Evolutionary conservation across 164 flowering plant genomes (phyloP).

Genomic region (Magnolia kwangsiensis): DNA sequence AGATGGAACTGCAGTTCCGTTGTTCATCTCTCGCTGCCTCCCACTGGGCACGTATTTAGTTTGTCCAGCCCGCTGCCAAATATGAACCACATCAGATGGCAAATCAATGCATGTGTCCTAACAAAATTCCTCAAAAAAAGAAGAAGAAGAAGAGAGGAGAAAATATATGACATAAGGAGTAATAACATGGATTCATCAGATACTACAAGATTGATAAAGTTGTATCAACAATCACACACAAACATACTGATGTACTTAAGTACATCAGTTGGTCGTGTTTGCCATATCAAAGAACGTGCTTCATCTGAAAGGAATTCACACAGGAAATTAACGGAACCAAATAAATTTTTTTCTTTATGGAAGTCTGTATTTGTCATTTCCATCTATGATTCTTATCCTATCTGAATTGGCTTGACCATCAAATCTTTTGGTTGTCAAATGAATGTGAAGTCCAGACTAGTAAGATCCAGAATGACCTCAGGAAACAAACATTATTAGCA

Average conservation of each 20-base stretch:
- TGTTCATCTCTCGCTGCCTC: constrained; percentile 33
- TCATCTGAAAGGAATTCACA: not conserved
- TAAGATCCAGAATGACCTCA: no score
- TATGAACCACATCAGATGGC: not conserved
- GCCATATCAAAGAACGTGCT: not conserved
- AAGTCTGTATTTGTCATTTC: not conserved
- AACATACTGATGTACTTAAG: no score
- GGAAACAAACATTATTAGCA: not conserved
- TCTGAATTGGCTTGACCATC: no score
- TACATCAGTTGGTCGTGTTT: no score
- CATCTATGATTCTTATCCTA: no score
- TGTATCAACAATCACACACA: no score
- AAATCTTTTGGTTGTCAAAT: no score
- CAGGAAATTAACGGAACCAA: not conserved
- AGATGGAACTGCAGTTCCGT: constrained; percentile 34
- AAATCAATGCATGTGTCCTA: not conserved
- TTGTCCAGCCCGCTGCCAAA: constrained; percentile 38
- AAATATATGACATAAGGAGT: not conserved
- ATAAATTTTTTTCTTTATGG: not conserved
- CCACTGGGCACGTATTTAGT: constrained; percentile 50
- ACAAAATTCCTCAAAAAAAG: no score
- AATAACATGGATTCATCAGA: not conserved
- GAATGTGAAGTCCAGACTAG: no score
- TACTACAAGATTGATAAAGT: no score
- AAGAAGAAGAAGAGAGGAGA: no score